Evolutionary conservation across 768 basidiomycete species (phyloP), one percentile per base, ranked within the genome.

Genomic region (Tulasnella sp.): DNA sequence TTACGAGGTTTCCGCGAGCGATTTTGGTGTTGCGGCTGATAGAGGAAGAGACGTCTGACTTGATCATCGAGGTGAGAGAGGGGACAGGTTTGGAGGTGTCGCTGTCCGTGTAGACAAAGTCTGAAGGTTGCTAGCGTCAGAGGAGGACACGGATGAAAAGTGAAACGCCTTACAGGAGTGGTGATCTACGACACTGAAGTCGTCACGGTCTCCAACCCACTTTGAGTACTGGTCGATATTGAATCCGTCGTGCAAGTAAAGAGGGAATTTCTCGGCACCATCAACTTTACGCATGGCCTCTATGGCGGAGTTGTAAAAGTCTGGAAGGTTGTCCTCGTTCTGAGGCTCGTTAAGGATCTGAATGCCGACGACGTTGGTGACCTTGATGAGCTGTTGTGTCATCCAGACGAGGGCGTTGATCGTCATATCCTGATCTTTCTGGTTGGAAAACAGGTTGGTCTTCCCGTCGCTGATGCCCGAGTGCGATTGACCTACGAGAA

Each of bases 141-240:
- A 42, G 37, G 9, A 3, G 16, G 26, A 39, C 9, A 11, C 29
- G 46, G 74, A 40, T 55, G 81, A 70, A 46, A 81, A 51, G 5
- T 76, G 74, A 29, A 78, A 55, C 75, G 82, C 83, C 81, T 73
- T 85, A 86, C 40, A 86, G 57, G 90, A 89, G 81, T 93, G 93
- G 82, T 92, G 90, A 79, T 94, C 92, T 79, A 91, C 86, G 6
- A 93, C 88, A 32, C 91, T 86, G 79, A 92, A 93, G 80, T 91
- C 90, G 0, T 83, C 81, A 76, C 89, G 84, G 46, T 84, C 83
- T 2, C 87, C 85, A 5, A 90, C 84, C 80, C 85, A 92, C 29
- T 83, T 80, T 57, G 86, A 86, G 82, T 89, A 91, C 26, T 85
- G 83, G 7, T 40, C 55, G 35, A 76, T 32, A 20, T 73, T 77